Conservation (phyloP, 352 stramenopile species). For the Pseudoperonospora humuli region DNA sequence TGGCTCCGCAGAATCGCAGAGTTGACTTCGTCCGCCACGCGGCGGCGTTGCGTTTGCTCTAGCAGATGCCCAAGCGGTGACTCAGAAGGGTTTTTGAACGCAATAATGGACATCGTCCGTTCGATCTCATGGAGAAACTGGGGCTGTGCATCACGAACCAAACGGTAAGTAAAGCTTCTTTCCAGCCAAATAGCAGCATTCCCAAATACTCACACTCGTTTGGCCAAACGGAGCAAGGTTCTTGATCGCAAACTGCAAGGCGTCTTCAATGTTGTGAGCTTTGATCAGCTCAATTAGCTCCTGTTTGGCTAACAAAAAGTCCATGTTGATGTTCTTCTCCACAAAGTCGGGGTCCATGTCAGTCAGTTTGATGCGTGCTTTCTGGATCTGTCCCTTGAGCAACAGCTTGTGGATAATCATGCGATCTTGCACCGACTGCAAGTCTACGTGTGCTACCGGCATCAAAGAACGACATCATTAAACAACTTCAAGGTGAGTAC, state of each 20-base stretch:
- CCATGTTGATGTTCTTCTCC: constrained; percentile 47
- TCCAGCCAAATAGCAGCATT: neutral
- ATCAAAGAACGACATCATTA: neutral
- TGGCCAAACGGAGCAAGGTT: constrained; percentile 66
- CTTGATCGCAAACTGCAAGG: constrained; percentile 63
- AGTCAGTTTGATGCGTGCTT: constrained; percentile 44
- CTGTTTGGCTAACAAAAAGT: constrained; percentile 73
- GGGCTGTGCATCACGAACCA: constrained; percentile 21
- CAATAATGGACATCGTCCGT: constrained; percentile 65
- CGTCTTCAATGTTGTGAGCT: constrained; percentile 44
- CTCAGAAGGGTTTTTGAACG: constrained; percentile 59
- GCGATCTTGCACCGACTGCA: constrained; percentile 64
- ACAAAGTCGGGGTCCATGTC: constrained; percentile 55
- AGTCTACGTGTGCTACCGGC: constrained; percentile 50
- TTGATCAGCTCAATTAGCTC: constrained; percentile 80
- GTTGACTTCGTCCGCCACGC: constrained; percentile 69
- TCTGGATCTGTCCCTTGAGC: constrained; percentile 51
- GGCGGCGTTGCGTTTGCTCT: constrained; percentile 50
- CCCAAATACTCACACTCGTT: constrained; percentile 46
- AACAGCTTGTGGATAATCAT: constrained; percentile 67
- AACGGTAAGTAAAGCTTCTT: neutral
- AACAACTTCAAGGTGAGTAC: constrained; percentile 6
- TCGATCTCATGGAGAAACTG: constrained; percentile 73
- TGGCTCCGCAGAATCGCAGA: constrained; percentile 60
- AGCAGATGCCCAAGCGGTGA: constrained; percentile 52